Conservation (phyloP, 2,329 filamentous ascomycete species). For the Fonsecaea nubica region DNA sequence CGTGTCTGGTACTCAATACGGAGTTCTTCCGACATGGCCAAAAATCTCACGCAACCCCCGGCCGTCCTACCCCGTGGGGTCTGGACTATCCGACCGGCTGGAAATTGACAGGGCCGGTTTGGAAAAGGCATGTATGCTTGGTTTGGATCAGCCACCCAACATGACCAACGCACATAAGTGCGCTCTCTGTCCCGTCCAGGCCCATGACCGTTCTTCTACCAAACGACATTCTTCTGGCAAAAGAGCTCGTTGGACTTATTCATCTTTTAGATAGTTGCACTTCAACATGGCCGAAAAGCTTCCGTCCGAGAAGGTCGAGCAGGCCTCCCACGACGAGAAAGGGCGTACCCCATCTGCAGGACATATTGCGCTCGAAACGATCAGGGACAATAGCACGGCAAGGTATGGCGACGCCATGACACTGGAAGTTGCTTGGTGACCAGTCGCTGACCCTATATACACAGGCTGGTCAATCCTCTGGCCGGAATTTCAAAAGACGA, state of each 20-base stretch:
- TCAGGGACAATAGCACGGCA: neutral
- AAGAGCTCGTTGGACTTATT: neutral
- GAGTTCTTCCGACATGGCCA: neutral
- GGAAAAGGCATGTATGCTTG: neutral
- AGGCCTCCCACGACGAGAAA: neutral
- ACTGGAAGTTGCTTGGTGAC: neutral
- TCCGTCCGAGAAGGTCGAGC: neutral
- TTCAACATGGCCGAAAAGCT: neutral
- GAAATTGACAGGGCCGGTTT: neutral
- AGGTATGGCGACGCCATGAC: neutral
- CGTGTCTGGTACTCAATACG: neutral
- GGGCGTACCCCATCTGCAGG: neutral
- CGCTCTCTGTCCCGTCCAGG: neutral
- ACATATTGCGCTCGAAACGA: neutral
- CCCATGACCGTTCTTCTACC: neutral
- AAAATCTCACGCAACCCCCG: neutral
- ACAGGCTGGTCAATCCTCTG: constrained; percentile 40
- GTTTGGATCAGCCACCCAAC: too few relatives aligned
- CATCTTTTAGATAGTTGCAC: neutral
- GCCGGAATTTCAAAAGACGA: constrained; percentile 35
- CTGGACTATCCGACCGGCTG: neutral
- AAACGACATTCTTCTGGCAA: neutral
- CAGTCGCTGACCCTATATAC: neutral
- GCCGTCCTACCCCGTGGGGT: constrained; percentile 4
- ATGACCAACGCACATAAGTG: neutral